A percentile compares a stretch with the other conserved stretches of the same genome.
These are phyloP conservation scores for Melampsora americana DNA, from an alignment of 1,284 basidiomycete genomes.

Conservation along the genomic window DNA sequence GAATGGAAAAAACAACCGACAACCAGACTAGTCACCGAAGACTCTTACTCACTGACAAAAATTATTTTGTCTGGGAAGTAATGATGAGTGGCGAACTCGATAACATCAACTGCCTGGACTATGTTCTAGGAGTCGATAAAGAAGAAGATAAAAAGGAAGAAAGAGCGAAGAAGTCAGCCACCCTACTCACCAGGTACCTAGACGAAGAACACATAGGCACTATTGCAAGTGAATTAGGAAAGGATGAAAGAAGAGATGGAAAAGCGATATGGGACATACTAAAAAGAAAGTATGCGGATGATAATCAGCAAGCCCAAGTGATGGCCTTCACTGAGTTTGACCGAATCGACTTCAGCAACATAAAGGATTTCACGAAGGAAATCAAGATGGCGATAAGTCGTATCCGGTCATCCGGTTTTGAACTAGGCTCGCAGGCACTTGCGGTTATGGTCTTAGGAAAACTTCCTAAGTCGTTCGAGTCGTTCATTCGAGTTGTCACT, in stretches of 20 bases:
- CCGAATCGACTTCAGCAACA: not conserved
- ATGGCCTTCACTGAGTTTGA: not conserved
- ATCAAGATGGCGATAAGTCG: not conserved
- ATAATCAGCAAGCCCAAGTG: not conserved
- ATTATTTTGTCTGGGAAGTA: slow-evolving; percentile 3
- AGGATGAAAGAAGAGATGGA: not conserved
- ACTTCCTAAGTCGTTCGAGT: not conserved
- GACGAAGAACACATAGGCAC: not conserved
- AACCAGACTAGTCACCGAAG: too few relatives aligned
- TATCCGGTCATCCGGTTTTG: not conserved
- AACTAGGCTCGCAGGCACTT: not conserved
- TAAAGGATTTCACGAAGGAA: not conserved
- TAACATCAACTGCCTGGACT: not conserved
- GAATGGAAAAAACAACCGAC: too few relatives aligned
- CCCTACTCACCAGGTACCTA: not conserved
- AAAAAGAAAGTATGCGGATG: not conserved
- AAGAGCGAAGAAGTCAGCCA: not conserved
- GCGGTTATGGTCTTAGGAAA: not conserved
- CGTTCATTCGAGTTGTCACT: not conserved
- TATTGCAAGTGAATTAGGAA: not conserved
- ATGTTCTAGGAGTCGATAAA: not conserved
- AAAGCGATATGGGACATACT: not conserved
- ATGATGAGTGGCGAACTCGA: not conserved
- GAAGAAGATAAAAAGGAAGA: not conserved
- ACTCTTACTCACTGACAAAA: not conserved